Evolutionary conservation across 1,284 basidiomycete species (phyloP).

Genomic region (Microbotryum silenes-acaulis): DNA sequence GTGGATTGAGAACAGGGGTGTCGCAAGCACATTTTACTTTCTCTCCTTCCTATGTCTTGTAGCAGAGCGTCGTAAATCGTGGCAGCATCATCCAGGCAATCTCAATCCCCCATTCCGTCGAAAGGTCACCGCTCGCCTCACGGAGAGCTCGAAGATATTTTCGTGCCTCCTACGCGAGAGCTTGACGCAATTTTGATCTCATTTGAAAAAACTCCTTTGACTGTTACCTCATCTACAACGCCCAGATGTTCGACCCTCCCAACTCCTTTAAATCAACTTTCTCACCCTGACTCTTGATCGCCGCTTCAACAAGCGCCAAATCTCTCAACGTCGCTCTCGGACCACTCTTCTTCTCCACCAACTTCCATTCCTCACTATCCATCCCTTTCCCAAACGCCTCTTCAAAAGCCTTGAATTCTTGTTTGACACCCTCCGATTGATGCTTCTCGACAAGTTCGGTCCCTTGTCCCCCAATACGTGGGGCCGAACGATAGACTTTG

Average conservation of each 20-base stretch:
- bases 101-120: too few species aligned
- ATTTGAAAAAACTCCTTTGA: too few species aligned
- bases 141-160: too few species aligned
- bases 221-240: neutral
- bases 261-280: slow-evolving; percentile 6
- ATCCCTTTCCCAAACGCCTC: slow-evolving; percentile 3
- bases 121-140: too few species aligned
- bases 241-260: slow-evolving; percentile 4
- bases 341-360: slow-evolving; percentile 20
- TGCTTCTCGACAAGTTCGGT: neutral
- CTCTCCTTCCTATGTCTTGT: too few species aligned
- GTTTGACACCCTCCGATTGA: slow-evolving; percentile 9
- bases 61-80: too few species aligned
- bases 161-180: too few species aligned
- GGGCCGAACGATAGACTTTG: neutral
- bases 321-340: slow-evolving; percentile 28
- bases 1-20: too few species aligned
- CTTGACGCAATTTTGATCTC: too few species aligned
- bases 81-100: too few species aligned
- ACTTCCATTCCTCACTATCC: neutral
- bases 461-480: neutral
- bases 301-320: slow-evolving; percentile 27
- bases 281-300: slow-evolving; percentile 13
- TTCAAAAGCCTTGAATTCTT: slow-evolving; percentile 24
- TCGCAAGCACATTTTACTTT: too few species aligned